Conservation (phyloP, 129 eudicot genomes). For the Centrapalus pauciflorus region DNA sequence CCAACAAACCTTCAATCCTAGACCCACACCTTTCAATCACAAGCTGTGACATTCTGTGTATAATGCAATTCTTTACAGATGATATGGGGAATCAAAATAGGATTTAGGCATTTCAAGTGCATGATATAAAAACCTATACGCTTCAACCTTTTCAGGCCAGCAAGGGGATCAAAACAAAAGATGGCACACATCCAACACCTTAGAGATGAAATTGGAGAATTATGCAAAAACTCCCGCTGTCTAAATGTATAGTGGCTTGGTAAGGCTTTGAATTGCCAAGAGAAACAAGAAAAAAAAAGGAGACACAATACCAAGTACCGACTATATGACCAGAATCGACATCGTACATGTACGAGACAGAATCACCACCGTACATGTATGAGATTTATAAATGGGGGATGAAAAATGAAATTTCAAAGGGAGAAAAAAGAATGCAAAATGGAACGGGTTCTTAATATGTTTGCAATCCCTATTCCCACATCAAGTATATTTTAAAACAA, state of each 20-base stretch:
- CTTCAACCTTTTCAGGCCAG: slow-evolving; percentile 21
- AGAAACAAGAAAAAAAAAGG: slow-evolving; percentile 6
- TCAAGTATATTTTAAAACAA: not conserved
- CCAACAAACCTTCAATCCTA: slow-evolving; percentile 24
- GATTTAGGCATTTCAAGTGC: slow-evolving; percentile 30
- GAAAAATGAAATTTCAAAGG: not conserved
- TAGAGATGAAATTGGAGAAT: slow-evolving; percentile 15
- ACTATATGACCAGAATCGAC: slow-evolving; percentile 10
- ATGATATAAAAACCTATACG: slow-evolving; percentile 12
- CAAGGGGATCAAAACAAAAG: not conserved
- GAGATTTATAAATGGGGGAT: no score
- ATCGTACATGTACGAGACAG: slow-evolving; percentile 5
- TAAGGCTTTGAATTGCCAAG: slow-evolving; percentile 17
- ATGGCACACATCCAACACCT: slow-evolving; percentile 33
- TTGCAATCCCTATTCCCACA: not conserved
- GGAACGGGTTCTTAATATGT: not conserved
- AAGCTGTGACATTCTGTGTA: slow-evolving; percentile 35
- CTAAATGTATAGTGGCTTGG: slow-evolving; percentile 20
- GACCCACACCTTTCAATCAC: no score
- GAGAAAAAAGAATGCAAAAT: slow-evolving; percentile 21
- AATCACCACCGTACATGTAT: no score
- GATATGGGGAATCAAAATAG: slow-evolving; percentile 29
- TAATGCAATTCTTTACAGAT: slow-evolving; percentile 21
- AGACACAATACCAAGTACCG: no score
- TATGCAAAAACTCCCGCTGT: slow-evolving; percentile 26